Evolutionary conservation across 2,329 filamentous ascomycete species (phyloP), one percentile per base, ranked within the genome.

Genomic region (Hortaea werneckii): DNA sequence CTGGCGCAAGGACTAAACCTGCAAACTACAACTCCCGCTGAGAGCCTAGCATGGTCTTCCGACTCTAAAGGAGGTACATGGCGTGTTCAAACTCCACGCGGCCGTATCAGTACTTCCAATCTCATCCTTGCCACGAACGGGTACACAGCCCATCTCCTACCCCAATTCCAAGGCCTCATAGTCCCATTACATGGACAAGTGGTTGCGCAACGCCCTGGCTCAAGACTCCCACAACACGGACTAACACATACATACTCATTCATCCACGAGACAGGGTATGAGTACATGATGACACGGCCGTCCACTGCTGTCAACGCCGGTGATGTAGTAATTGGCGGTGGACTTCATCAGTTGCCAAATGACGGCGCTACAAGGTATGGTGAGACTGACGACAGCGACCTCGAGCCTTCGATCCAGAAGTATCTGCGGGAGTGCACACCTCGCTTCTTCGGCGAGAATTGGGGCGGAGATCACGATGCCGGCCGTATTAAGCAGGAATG

Each of bases 241-340:
- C 55, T 79, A 28, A 59, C 64, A 5, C 70, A 67, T 2, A 79
- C 78, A 1, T 83, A 80, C 54, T 79, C 73, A 13, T 79, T 84
- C 52, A 75, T 82, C 27, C 79, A 79, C 56, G 67, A 69, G 1
- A 63, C 66, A 26, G 78, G 80, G 0, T 83, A 80, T 56, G 82
- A 85, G 49, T 85, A 85, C 60, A 78, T 85, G 71, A 75, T 84
- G 6, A 71, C 76, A 1, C 69, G 77, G 1, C 73, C 74, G 0
- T 61, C 66, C n/a, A 70, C 69, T 0, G 67, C 69, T 2, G 53
- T 50, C 12, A 62, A 66, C 20, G 64, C 61, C 2, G 72, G 75
- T 27, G 73, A 77, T 46, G 73, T 84, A 28, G 64, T 84, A 29
- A 80, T 83, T 10, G 80, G 81, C 0, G 80, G 81, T 11, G 79